Evolutionary conservation across 768 basidiomycete genomes (phyloP), one percentile per base, ranked within the genome.

Genomic region (Termitomyces eurrhizus): DNA sequence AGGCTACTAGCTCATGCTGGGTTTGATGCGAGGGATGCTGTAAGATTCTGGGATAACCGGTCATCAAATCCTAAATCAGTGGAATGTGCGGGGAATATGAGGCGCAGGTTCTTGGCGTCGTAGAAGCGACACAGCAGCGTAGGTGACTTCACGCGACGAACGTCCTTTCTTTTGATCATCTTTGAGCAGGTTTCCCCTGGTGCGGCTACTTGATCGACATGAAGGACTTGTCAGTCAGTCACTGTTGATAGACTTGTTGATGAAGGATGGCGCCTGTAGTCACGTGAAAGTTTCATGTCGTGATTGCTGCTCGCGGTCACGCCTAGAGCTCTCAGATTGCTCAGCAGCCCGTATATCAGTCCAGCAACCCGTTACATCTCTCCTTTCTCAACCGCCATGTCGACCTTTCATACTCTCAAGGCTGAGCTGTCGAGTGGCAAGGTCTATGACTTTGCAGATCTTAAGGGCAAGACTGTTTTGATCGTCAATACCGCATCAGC

Each of bases 1-100:
- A 95, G 95, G 62, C 77, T 99, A n/a, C 84, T 99, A 39, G 93
- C 95, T 0, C 84, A 93, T 69, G 90, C 95, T 0, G 93, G 94
- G 6, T 98, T 90, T 68, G 93, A 97, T 74, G 91, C 95, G 3
- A 84, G 88, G 39, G 77, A 79, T 50, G 92, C 96, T 7, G 80
- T 95, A 48, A 77, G 75, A 14, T 96, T 97, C 71, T 98, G 95
- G 92, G 86, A 93, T 68, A 72, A 76, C 45, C 79, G 86, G 50
- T 72, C 78, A 24, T 72, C 77, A 26, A 75, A 77, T 26, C 64
- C 37, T 39, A 3, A 73, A 45, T 67, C 72, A 36, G 72, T 76
- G 9, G 83, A 88, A 61, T 86, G 84, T 72, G 66, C 68, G 18
- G 64, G 58, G 33, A 76, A 54, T 18, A n/a, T 39, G 18, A 5